Base-by-base conservation (phyloP, 139 green algal species). In the Monoraphidium neglectum region DNA sequence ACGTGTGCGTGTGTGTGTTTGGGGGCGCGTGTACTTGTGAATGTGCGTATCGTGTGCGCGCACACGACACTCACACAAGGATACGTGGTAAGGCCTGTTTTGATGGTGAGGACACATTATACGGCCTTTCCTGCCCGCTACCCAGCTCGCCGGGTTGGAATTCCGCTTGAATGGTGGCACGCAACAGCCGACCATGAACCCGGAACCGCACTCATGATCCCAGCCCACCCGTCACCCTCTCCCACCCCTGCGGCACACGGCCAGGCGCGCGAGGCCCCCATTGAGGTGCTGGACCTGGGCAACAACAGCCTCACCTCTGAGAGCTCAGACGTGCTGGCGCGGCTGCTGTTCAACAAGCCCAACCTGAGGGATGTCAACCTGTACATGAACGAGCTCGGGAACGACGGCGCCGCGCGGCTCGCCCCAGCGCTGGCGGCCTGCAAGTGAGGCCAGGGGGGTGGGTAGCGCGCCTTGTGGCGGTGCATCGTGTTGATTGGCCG, bases 371-470 rank as follows among this genome's bases (percentile, higher is more conserved):
- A 95, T 54, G 80, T 99, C 43, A 97, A 96, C 75, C 73, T 98
- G 30, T 97, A 99, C 89, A 98, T 97, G 92, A 99, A 99, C 81
- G 95, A 99, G 73, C 82, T 99, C 28, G 89, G 91, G 8, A 85
- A 97, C 72, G 77, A 71, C 8, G 96, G 95, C 8, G 77, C 90
- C 4, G 82, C 86, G 16, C 90, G 30, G 49, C 57, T 76, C 28
- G 56, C 74, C 68, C 36, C 70, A 73, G 74, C 74, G 1, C 51
- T 80, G n/a, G 60, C 70, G 51, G 63, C 57, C 16, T 80, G 74
- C 74, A 78, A 78, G 72, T 78, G 47, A 72, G 72, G 62, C 40
- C 51, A 60, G 51, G 21, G 51, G 18, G 18, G 18, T 60, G 18
- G 18, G 51, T 21, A 60, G 51, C 18, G n/a, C n/a, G n/a, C n/a